These are phyloP conservation scores for Tolypocladium paradoxum DNA, from an alignment of 2,329 filamentous ascomycete genomes.

Conservation along the genomic window DNA sequence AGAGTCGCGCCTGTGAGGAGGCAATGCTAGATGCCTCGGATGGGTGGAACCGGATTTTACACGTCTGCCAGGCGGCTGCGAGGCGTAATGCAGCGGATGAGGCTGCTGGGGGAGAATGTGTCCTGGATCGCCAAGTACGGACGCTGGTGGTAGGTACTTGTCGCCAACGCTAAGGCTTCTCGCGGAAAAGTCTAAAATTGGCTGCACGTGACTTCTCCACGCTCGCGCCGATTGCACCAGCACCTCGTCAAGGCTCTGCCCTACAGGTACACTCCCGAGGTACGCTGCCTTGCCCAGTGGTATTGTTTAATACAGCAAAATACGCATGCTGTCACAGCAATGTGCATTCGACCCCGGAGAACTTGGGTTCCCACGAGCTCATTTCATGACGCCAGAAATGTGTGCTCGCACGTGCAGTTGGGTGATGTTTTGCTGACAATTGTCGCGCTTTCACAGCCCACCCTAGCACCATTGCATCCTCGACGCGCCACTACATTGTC, in stretches of 20 bases:
- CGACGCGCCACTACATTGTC: not conserved
- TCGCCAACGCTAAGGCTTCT: constrained; percentile 17
- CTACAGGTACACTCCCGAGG: not conserved
- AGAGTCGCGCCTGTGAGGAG: constrained; percentile 10
- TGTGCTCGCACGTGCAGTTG: not conserved
- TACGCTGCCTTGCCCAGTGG: not conserved
- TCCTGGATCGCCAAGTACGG: constrained; percentile 21
- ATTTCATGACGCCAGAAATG: not conserved
- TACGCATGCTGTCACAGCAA: not conserved
- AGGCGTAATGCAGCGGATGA: constrained; percentile 18
- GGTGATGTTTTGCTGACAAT: not conserved
- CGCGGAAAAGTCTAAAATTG: constrained; percentile 17
- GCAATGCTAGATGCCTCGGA: constrained; percentile 3
- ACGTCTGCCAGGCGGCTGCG: constrained; percentile 12
- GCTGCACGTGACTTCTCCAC: constrained; percentile 19
- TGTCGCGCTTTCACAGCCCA: not conserved
- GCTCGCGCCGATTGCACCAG: not conserved
- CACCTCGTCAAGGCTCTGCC: not conserved
- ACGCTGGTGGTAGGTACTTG: constrained; percentile 11
- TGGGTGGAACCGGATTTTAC: not conserved
- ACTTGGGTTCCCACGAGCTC: not conserved
- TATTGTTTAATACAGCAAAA: not conserved
- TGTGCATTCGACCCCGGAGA: not conserved
- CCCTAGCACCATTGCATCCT: too few relatives aligned
- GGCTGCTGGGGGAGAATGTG: constrained; percentile 25